phyloP scores from a whole-genome alignment of 2,329 filamentous ascomycete genomes.

The Ophiostoma sp. region DNA sequence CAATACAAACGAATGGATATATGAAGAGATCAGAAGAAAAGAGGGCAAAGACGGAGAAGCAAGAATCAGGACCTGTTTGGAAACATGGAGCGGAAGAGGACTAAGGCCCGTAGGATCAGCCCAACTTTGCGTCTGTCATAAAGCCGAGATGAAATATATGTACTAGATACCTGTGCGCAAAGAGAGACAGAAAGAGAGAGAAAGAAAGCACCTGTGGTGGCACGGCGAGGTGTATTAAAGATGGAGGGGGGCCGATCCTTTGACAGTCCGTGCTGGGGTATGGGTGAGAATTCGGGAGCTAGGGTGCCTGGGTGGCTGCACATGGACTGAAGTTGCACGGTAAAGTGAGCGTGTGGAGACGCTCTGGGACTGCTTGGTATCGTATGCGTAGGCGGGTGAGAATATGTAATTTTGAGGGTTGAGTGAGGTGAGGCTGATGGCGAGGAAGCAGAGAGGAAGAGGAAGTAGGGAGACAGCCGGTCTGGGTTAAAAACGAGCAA shows the following conservation, averaged over 20 bases:
- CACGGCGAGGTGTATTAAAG: background rate
- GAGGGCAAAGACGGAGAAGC: background rate
- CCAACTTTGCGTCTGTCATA: background rate
- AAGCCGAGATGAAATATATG: background rate
- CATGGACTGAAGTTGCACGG: background rate
- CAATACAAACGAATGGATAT: background rate
- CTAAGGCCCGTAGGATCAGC: background rate
- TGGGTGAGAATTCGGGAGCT: background rate
- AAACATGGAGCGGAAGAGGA: background rate
- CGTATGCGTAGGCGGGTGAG: background rate
- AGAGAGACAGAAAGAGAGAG: background rate
- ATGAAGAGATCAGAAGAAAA: background rate
- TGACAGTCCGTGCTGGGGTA: background rate
- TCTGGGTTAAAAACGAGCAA: background rate
- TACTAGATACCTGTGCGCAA: background rate
- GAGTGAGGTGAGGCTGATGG: background rate
- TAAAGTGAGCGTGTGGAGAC: background rate
- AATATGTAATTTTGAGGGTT: background rate
- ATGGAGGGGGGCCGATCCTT: slow-evolving; percentile 2
- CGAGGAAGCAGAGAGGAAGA: background rate
- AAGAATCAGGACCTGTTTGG: background rate
- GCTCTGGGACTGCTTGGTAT: background rate
- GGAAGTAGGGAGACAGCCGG: background rate
- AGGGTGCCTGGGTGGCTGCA: background rate
- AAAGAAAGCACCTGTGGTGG: background rate